Evolutionary conservation across 2,329 filamentous ascomycete genomes (phyloP), one percentile per base, ranked within the genome.

Genomic region (Didymella exigua): DNA sequence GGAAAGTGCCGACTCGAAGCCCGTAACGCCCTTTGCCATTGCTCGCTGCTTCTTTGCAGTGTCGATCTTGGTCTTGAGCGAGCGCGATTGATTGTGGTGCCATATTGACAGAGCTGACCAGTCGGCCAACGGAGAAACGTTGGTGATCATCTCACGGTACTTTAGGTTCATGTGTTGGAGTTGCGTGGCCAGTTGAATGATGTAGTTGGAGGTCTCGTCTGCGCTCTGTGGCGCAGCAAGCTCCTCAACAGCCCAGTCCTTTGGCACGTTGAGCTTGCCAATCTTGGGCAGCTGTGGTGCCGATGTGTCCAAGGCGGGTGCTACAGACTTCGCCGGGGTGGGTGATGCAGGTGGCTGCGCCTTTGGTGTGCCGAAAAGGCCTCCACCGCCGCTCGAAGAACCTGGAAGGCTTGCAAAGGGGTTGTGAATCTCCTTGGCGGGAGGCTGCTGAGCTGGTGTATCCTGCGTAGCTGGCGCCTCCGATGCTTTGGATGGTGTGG

Each of bases 91-190:
- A 43, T 68, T 65, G 21, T 59, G 52, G 50, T 74, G 72, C 68
- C 69, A 74, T 7, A 60, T 54, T 11, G 70, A 72, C 19, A 74
- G 33, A 1, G 61, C 46, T 5, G 65, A 61, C 71, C 71, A 73
- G 52, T 74, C 71, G 19, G 70, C 66, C 11, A 53, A 55, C 2
- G 54, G 31, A 18, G 69, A 55, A n/a, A 68, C 54, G 14, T 40
- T 66, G 24, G 23, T 61, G 14, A 73, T 29, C 46, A 68, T 68
- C 13, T 63, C 55, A n/a, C 62, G 59, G 49, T 67, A 73, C 21
- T 58, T 60, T 27, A 65, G 48, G 30, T 74, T 74, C 54, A 74
- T 48, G 19, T 61, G 41, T 24, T 60, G 61, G 7, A 74, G 66
- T 43, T 70, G 61, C 3, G 54, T 40, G 16, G 57, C 56, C 42